A percentile compares a stretch with the other conserved stretches of the same genome.
phyloP scores from a whole-genome alignment of 441 rosid genomes.

The Biscutella laevigata region DNA sequence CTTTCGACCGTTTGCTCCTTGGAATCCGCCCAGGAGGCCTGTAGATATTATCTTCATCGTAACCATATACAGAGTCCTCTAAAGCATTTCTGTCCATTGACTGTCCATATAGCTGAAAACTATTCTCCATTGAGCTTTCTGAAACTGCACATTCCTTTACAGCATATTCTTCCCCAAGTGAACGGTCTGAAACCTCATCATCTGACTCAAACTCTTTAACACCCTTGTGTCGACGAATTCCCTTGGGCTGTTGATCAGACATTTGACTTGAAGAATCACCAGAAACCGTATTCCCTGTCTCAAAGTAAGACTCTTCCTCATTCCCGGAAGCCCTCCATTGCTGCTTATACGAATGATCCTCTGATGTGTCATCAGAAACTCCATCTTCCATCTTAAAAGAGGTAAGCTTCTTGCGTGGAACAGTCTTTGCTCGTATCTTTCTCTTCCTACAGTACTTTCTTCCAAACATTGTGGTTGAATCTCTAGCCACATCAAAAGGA shows the following conservation, averaged over 20 bases:
- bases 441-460: conserved; percentile 63
- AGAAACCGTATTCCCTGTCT: conserved; percentile 36
- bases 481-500: conserved; percentile 25
- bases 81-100: conserved; percentile 27
- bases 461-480: conserved; percentile 30
- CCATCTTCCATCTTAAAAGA: conserved; percentile 36
- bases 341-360: conserved; percentile 31
- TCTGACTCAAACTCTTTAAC: conserved; percentile 29
- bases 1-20: conserved; percentile 34
- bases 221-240: conserved; percentile 25
- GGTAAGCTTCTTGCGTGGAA: conserved; percentile 40
- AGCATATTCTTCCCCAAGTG: conserved; percentile 30
- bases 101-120: conserved; percentile 23
- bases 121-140: conserved; percentile 35
- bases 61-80: conserved; percentile 26
- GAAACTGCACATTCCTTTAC: conserved; percentile 31
- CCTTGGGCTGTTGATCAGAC: conserved; percentile 29
- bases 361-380: conserved; percentile 56
- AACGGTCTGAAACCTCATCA: conserved; percentile 45
- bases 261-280: conserved; percentile 40
- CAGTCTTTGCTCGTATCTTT: conserved; percentile 36
- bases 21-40: conserved; percentile 26
- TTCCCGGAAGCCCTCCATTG: conserved; percentile 35
- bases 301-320: conserved; percentile 36
- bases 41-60: conserved; percentile 22